phyloP scores from a whole-genome alignment of 257 asterid species.

The Solanum piurae region DNA sequence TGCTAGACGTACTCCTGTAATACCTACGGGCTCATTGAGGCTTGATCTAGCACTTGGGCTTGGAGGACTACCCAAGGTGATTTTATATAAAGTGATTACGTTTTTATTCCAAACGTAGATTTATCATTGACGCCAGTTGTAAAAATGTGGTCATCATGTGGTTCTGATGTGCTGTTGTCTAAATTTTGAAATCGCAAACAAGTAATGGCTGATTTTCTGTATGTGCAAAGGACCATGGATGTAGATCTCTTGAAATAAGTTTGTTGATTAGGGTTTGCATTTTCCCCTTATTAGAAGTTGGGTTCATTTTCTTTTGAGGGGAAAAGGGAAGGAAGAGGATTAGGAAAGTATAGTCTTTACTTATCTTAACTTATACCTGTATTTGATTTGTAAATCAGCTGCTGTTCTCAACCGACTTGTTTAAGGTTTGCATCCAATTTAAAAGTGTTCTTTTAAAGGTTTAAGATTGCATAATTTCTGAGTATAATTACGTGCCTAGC shows the following conservation, averaged over 20 bases:
- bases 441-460: not conserved
- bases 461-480: not conserved
- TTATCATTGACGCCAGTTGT: not conserved
- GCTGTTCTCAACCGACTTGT: not conserved
- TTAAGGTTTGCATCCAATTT: not conserved
- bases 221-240: not conserved
- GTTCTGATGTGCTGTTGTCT: not conserved
- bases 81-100: slow-evolving; percentile 4
- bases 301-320: not conserved
- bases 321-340: not conserved
- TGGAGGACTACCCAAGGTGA: slow-evolving; percentile 95
- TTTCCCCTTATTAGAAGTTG: not conserved
- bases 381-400: not conserved
- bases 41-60: slow-evolving; percentile 90
- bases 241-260: not conserved
- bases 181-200: not conserved
- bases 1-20: slow-evolving; percentile 64
- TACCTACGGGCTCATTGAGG: slow-evolving; percentile 83
- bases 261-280: not conserved
- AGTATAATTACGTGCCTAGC: not conserved
- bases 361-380: not conserved
- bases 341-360: not conserved
- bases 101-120: not conserved
- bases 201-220: not conserved
- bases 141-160: not conserved